Evolutionary conservation across 331 rosid genomes (phyloP), one percentile per base, ranked within the genome.

Genomic region (Prunus yedoensis): DNA sequence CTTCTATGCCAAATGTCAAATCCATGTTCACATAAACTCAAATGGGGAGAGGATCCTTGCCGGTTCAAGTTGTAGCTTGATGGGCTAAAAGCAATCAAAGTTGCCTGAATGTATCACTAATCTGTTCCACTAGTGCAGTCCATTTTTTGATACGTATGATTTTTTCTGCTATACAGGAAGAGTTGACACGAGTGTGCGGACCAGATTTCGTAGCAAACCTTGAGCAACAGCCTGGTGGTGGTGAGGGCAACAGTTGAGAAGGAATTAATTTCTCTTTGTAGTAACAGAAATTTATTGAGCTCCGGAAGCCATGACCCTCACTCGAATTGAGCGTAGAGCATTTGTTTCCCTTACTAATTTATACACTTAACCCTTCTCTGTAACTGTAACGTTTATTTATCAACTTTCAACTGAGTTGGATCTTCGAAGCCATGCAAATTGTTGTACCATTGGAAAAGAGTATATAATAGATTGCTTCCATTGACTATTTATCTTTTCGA

Each of bases 121-220:
- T 53, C 8, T 61, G 74, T 47, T 74, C 9, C n/a, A 14, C 17
- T 46, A 41, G 9, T 47, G 54, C 21, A 13, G 41, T 64, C 41
- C 41, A 61, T 32, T 59, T 58, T 50, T 27, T 79, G 17, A 68
- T 50, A 5, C 7, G 6, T 16, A 4, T 8, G 20, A n/a, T 61
- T 38, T 38, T 70, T 20, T 14, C 64, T 73, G 69, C 27, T 50
- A 23, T 53, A 75, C 93, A 94, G 99, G 97, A 94, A 78, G 99
- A 94, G 63, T 79, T 94, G 82, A 91, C 91, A 43, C 88, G 85
- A 70, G 50, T 90, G 20, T 86, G 97, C 25, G 98, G 97, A 66
- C 89, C 96, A 3, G 96, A 94, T 53, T 86, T 83, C 49, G 81
- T 90, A 73, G 91, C 92, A 64, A 87, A 86, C 75, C 88, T 90